Base-by-base conservation (phyloP, 2,329 filamentous ascomycete species). In the Ophiostoma ips region DNA sequence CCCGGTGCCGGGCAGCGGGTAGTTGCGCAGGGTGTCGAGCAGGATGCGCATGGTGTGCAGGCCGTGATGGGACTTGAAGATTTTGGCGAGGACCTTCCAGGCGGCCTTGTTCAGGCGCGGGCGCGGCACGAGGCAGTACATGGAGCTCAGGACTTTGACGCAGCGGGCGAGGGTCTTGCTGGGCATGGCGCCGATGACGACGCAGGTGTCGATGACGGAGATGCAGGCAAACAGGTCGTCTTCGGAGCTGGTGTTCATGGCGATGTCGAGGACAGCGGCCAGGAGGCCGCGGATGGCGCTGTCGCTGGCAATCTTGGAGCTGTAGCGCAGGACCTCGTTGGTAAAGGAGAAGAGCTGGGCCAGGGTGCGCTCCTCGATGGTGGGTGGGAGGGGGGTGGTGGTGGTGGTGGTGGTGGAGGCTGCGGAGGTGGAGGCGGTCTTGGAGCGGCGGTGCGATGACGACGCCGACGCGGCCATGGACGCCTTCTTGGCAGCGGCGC, bases 1-100 rank as follows among this genome's bases (percentile, higher is more conserved):
- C n/a, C n/a, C n/a, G n/a, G n/a, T n/a, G n/a, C 66, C 67, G 37
- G 71, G 67, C 1, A 60, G 54, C 2, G 69, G 64, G 35, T 73
- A 68, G 49, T 71, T 70, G 38, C 71, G 71, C 21, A 84, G 65
- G 12, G 81, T 75, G 16, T 81, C 75, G 31, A 87, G 68, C 19
- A 87, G 64, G 21, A 82, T 74, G 50, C 77, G 72, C 43, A 87
- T 72, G 1, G 81, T 81, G 34, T 76, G 76, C 55, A 84, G 81
- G 18, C 83, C 83, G 55, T 86, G 78, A 60, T 87, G 83, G 1
- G 84, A 87, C 58, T 72, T 79, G 67, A 81, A 82, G 0, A 89
- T 68, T 55, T 86, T 83, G 59, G 75, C 72, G 31, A 88, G 68
- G 0, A 80, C 81, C 53, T 78, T 76, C 83, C 84, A 88, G 3